Percentiles rank a stretch among this genome's conserved stretches.
Evolutionary conservation across 1,139 yeast genomes (phyloP).

Genomic region (Wickerhamomyces sp.): DNA sequence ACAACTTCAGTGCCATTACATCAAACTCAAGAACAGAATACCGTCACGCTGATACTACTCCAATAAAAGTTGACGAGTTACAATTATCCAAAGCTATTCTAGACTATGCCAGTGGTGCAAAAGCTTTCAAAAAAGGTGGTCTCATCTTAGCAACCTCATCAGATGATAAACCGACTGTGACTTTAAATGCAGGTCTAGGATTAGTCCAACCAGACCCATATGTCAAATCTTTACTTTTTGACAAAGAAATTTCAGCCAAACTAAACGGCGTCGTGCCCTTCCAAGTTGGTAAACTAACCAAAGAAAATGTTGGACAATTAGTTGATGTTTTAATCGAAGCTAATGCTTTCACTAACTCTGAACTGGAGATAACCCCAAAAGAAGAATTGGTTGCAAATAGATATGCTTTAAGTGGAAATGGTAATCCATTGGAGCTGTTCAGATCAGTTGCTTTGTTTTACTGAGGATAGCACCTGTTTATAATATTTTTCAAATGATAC

Average conservation of each 20-base stretch:
- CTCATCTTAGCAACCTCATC: slow-evolving; percentile 62
- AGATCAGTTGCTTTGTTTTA: slow-evolving; percentile 36
- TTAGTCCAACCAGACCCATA: slow-evolving; percentile 54
- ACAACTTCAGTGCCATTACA: slow-evolving; percentile 66
- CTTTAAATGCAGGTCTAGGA: slow-evolving; percentile 61
- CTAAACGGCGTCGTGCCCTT: slow-evolving; percentile 44
- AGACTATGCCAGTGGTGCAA: slow-evolving; percentile 52
- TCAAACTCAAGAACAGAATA: slow-evolving; percentile 56
- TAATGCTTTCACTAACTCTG: slow-evolving; percentile 49
- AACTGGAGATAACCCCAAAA: slow-evolving; percentile 25
- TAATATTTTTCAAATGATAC: neutral
- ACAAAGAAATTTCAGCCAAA: slow-evolving; percentile 46
- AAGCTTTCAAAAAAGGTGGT: slow-evolving; percentile 52
- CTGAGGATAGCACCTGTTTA: neutral
- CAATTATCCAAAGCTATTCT: slow-evolving; percentile 63
- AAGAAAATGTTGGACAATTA: slow-evolving; percentile 50
- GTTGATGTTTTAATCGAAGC: slow-evolving; percentile 51
- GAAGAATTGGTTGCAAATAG: slow-evolving; percentile 44
- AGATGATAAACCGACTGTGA: slow-evolving; percentile 39
- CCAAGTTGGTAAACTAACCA: slow-evolving; percentile 45
- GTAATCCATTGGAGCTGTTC: slow-evolving; percentile 70
- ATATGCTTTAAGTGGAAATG: slow-evolving; percentile 67
- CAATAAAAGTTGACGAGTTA: slow-evolving; percentile 58
- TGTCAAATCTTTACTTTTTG: slow-evolving; percentile 46
- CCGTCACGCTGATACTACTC: slow-evolving; percentile 51